Conservation (phyloP, 1,284 basidiomycete species). For the Papiliotrema fonsecae region DNA sequence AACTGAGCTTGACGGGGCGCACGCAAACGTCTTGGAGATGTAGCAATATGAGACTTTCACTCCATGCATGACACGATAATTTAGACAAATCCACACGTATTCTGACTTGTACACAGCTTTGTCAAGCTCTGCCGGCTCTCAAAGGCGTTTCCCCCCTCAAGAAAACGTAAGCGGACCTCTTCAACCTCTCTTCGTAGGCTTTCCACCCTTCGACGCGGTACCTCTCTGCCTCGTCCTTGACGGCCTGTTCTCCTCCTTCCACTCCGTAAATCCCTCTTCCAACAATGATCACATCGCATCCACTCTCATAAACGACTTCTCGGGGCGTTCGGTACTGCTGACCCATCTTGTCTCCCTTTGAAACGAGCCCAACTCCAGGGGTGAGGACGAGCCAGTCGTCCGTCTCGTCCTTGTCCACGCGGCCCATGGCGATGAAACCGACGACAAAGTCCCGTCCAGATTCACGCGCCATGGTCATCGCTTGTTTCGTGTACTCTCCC, state of each 20-base stretch:
- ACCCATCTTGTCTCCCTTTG: constrained; percentile 80
- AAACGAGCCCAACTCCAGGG: constrained; percentile 85
- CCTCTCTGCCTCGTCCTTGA: constrained; percentile 68
- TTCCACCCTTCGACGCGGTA: constrained; percentile 87
- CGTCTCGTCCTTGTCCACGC: constrained; percentile 61
- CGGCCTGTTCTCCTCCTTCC: constrained; percentile 57
- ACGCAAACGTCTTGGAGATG: no score
- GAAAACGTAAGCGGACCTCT: background rate
- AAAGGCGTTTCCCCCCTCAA: no score
- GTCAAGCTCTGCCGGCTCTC: no score
- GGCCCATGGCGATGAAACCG: constrained; percentile 87
- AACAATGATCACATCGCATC: constrained; percentile 98
- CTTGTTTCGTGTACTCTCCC: constrained; percentile 77
- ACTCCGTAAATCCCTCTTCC: constrained; percentile 87
- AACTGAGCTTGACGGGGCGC: no score
- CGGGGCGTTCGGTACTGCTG: constrained; percentile 94
- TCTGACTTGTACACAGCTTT: no score
- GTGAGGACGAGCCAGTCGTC: constrained; percentile 89
- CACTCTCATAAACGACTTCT: constrained; percentile 74
- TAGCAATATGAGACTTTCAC: background rate
- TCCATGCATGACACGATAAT: background rate
- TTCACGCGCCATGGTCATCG: constrained; percentile 76
- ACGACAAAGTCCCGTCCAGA: constrained; percentile 78
- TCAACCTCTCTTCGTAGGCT: constrained; percentile 64
- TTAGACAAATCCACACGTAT: background rate